Evolutionary conservation across 208 protist species (phyloP), one percentile per base, ranked within the genome.

Genomic region (Phytomonas francai): DNA sequence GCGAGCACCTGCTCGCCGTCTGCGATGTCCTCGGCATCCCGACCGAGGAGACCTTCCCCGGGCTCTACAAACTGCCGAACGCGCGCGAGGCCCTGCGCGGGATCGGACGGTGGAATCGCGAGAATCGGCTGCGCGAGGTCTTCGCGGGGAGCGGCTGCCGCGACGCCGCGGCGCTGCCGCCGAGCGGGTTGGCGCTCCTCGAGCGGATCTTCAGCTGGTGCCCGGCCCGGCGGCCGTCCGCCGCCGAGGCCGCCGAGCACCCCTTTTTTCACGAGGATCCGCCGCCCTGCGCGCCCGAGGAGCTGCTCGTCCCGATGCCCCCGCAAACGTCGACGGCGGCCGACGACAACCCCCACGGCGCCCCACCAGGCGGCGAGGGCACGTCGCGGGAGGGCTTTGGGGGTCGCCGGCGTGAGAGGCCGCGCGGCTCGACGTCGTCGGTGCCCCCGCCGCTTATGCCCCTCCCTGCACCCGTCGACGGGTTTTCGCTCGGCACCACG

Each of bases 1-100:
- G 76, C 31, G 84, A 93, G 58, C 91, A 97, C 68, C 80, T 98
- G 14, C 76, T 74, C n/a, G 80, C 80, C 7, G 77, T 98, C 27
- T 97, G 92, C 61, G 72, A 93, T 58, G 72, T 92, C n/a, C 77
- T 99, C 57, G 96, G 97, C 61, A 98, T 97, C 16, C 97, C 98
- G 3, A 98, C 80, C 1, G 84, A 95, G 73, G 78, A 84, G 56
- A 80, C 71, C 0, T 95, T 93, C 70, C 76, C 83, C 51, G 90
- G 87, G 2, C 39, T 95, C 4, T 95, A 91, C 61, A 79, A 89
- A 58, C 73, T 91, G 22, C 79, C 77, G 0, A 71, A 77, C 25
- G 80, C 83, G 3, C 62, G 70, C 30, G 63, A 80, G 22, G 67
- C 83, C 68, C 78, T 95, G 73, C 84, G 83, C 25, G 75, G 69